Base-by-base conservation (phyloP, 176 grass and related monocot genomes). In the Neostapfia colusana region DNA sequence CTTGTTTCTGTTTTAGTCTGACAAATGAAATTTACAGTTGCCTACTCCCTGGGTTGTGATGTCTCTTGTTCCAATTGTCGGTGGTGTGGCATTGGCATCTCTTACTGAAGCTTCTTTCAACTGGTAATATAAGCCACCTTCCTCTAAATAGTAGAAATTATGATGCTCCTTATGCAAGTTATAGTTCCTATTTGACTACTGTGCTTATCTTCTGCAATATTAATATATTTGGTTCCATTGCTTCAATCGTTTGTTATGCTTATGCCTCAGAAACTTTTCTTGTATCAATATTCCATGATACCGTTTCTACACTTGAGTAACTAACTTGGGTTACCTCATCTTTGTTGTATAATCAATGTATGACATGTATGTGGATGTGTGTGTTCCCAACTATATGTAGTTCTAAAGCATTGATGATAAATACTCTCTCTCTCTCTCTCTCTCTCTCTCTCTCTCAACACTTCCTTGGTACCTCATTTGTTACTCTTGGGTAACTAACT, bases 61-160 rank as follows among this genome's bases (percentile, higher is more conserved):
- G 25, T 99, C 89, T 77, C 80, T 99, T 78, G 11, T 92, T 61
- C 92, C 92, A 50, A 95, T 95, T 89, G 96, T 95, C 81, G 96
- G 96, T 75, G 92, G 89, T 86, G 96, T 95, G 65, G 96, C 78
- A 45, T 81, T 99, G 85, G 89, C 96, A 78, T 99, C 89, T 67
- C 85, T 99, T 67, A 95, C 89, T 43, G 92, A 95, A 85, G 92
- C 96, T 68, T 99, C 92, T 26, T 95, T 99, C 82, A 99, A 99
- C 71, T 99, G 96, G 92, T 95, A 85, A 65, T 35, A 70, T 63
- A 28, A 42, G 4, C 41, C 34, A 42, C 54, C 41, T 79, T 74
- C 39, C 45, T 63, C 62, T 21, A 3, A 62, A 16, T 74, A 36
- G 27, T 51, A 46, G n/a, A n/a, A 61, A 20, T 68, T 43, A 44